Evolutionary conservation across 352 stramenopile genomes (phyloP).

Genomic region (Phytophthora pini): DNA sequence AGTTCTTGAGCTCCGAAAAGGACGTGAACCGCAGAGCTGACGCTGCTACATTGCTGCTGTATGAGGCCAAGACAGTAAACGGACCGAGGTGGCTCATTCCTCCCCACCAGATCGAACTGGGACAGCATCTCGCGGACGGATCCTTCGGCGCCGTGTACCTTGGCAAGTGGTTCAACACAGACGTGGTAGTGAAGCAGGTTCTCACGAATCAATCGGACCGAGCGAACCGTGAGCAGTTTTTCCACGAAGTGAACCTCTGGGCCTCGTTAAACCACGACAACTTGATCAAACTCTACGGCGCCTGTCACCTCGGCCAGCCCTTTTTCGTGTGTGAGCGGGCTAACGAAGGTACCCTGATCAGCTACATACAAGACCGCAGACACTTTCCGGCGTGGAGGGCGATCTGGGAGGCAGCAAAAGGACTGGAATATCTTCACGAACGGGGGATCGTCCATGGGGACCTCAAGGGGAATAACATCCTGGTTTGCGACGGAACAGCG

Average conservation of each 20-base stretch:
- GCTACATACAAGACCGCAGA: conserved; percentile 6
- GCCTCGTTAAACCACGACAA: conserved; percentile 31
- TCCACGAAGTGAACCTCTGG: conserved; percentile 30
- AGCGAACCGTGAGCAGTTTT: conserved; percentile 1
- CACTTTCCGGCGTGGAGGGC: conserved; percentile 6
- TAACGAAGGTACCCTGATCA: background rate
- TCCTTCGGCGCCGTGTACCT: conserved; percentile 21
- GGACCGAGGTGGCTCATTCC: conserved; percentile 10
- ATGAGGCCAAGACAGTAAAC: background rate
- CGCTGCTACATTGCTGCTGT: too few species aligned
- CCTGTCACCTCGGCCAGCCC: background rate
- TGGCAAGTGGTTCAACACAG: conserved; percentile 21
- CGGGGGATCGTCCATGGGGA: conserved; percentile 31
- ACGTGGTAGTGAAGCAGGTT: conserved; percentile 24
- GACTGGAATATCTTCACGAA: conserved; percentile 37
- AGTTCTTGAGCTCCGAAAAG: background rate
- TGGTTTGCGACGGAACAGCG: conserved; percentile 32
- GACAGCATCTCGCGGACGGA: conserved; percentile 1
- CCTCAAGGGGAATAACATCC: conserved; percentile 39
- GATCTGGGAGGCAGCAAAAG: conserved; percentile 15
- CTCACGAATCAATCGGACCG: background rate
- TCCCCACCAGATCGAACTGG: conserved; percentile 12
- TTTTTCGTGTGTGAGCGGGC: conserved; percentile 7
- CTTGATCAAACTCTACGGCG: conserved; percentile 14
- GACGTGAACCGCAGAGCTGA: too few species aligned